Percentiles rank a stretch among this genome's conserved stretches.
phyloP scores from a whole-genome alignment of 2,329 filamentous ascomycete species.

The Calycina marina region DNA sequence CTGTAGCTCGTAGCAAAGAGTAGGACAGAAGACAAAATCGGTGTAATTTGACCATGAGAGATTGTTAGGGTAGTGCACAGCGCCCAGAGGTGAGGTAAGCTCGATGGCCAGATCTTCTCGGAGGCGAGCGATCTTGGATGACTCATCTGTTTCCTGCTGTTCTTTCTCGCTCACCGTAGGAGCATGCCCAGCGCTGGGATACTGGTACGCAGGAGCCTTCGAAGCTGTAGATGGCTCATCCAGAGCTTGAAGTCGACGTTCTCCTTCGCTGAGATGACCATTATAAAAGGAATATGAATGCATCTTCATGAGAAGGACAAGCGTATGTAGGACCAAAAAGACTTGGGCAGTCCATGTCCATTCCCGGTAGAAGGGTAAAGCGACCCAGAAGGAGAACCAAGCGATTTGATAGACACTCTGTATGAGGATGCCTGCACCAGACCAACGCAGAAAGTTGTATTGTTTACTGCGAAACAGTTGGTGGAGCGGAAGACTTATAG shows the following conservation, averaged over 20 bases:
- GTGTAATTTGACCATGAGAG: conserved; percentile 68
- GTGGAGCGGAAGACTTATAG: conserved; percentile 60
- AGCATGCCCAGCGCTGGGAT: conserved; percentile 35
- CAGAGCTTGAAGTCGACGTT: conserved; percentile 64
- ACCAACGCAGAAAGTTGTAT: conserved; percentile 50
- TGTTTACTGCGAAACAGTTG: conserved; percentile 41
- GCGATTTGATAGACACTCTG: conserved; percentile 68
- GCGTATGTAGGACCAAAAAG: conserved; percentile 79
- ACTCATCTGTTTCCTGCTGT: conserved; percentile 24
- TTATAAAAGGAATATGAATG: conserved; percentile 98
- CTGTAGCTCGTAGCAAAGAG: conserved; percentile 92
- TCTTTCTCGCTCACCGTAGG: conserved; percentile 11
- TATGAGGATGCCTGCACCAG: conserved; percentile 58
- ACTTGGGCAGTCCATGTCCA: conserved; percentile 99
- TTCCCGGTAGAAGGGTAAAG: conserved; percentile 66
- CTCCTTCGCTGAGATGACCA: conserved; percentile 79
- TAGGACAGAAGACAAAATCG: conserved; percentile 85
- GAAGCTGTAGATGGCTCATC: conserved; percentile 62
- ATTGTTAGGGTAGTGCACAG: conserved; percentile 80
- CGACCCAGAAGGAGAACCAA: conserved; percentile 76
- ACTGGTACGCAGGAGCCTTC: conserved; percentile 58
- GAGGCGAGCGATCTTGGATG: conserved; percentile 45
- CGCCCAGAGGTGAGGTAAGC: conserved; percentile 78
- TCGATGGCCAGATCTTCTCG: conserved; percentile 82
- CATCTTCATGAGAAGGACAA: conserved; percentile 96